phyloP scores from a whole-genome alignment of 331 rosid genomes.

The Spiraea crenata region DNA sequence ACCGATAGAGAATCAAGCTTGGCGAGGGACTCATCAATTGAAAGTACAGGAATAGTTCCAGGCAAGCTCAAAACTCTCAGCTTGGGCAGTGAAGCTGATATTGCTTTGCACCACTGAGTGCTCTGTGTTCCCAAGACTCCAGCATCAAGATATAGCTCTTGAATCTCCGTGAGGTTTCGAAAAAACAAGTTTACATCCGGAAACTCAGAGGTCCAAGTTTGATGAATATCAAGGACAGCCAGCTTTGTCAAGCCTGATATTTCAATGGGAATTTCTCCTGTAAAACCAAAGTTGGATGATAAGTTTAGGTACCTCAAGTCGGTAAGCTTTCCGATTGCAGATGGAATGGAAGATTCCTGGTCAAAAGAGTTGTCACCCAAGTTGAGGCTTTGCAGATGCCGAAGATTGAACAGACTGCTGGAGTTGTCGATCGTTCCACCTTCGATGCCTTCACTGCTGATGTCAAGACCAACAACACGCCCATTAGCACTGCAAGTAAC shows the following conservation, averaged over 20 bases:
- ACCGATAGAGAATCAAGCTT: conserved; percentile 26
- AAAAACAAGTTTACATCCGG: conserved; percentile 33
- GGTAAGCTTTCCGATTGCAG: not conserved
- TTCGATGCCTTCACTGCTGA: not conserved
- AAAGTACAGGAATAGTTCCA: conserved; percentile 21
- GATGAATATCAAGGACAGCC: not conserved
- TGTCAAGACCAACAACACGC: no score
- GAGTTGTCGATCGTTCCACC: not conserved
- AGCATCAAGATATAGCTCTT: conserved; percentile 35
- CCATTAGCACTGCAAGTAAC: no score
- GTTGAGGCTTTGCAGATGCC: conserved; percentile 1
- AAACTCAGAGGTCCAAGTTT: not conserved
- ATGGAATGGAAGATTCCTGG: not conserved
- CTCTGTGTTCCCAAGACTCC: conserved; percentile 29
- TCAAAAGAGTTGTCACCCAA: not conserved
- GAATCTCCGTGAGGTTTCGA: conserved; percentile 25
- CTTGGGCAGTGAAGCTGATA: conserved; percentile 17
- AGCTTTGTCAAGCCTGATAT: not conserved
- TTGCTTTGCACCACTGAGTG: conserved; percentile 30
- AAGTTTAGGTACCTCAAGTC: not conserved
- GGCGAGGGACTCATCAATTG: conserved; percentile 30
- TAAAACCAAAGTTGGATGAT: not conserved
- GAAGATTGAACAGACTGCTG: conserved; percentile 10
- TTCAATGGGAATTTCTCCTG: conserved; percentile 9
- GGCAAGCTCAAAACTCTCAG: conserved; percentile 40